A percentile compares a stretch with the other conserved stretches of the same genome.
Evolutionary conservation across 2,329 filamentous ascomycete genomes (phyloP).

Genomic region (Ophiocordyceps sinensis): DNA sequence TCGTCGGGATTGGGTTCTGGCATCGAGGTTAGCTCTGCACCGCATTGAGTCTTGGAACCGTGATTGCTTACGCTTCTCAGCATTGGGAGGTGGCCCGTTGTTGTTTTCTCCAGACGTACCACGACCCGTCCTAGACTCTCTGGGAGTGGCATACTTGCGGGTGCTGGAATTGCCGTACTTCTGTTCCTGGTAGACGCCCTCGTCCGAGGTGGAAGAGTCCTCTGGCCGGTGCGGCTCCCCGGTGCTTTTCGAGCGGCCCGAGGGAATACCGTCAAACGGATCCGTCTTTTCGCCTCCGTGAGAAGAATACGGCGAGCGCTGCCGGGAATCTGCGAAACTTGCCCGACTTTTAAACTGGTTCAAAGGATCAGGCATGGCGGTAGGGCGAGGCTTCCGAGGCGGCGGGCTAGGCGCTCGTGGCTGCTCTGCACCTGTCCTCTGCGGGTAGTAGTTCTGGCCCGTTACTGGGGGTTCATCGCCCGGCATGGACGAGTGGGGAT

Average conservation of each 20-base stretch:
- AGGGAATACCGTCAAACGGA: conserved; percentile 32
- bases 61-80: neutral
- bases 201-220: conserved; percentile 9
- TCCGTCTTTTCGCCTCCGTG: conserved; percentile 45
- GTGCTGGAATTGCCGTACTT: conserved; percentile 18
- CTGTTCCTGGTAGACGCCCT: conserved; percentile 7
- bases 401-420: conserved; percentile 5
- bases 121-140: neutral
- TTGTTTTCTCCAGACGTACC: neutral
- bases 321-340: conserved; percentile 29
- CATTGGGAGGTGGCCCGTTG: neutral
- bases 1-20: neutral
- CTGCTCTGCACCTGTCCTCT: conserved; percentile 13
- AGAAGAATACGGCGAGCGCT: conserved; percentile 41
- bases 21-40: neutral
- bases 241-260: conserved; percentile 32
- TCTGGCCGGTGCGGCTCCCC: conserved; percentile 19
- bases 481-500: conserved; percentile 29
- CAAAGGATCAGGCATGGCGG: conserved; percentile 29
- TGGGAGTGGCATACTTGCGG: conserved; percentile 9
- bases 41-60: too few relatives aligned
- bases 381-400: conserved; percentile 3
- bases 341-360: conserved; percentile 29
- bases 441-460: conserved; percentile 36
- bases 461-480: conserved; percentile 38